Evolutionary conservation across 345 rosid genomes (phyloP), one percentile per base, ranked within the genome.

Genomic region (Sonneratia alba): DNA sequence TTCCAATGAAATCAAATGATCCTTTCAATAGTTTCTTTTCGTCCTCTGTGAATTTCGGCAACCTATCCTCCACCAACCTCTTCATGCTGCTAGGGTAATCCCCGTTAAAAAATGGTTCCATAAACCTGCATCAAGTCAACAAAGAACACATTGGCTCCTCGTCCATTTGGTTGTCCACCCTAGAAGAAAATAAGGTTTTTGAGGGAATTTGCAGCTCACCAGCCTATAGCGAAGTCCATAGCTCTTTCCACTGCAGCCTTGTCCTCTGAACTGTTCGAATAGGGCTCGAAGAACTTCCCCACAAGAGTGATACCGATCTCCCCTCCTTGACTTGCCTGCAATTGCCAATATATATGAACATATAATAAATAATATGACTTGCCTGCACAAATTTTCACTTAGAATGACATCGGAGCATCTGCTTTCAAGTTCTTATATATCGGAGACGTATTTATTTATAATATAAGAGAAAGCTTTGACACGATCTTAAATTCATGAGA

Each of bases 61-160:
- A 61, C 71, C 89, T 81, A 0, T 80, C 79, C 56, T 78, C 74
- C 36, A 83, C 88, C 36, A 75, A 21, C 36, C n/a, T 36, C 74
- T 68, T 79, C 87, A 83, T 85, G 72, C 36, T 75, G 51, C n/a
- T 6, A 12, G 89, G 85, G 73, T 83, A 85, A 8, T 81, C 76
- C 69, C 86, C 89, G 42, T 57, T 32, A 15, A 83, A 78, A n/a
- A 85, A 40, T 34, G 88, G 86, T 18, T 83, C 86, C 79, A 85
- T 36, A 62, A 16, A 83, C 85, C 85, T 85, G 40, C 48, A 36
- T 18, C 56, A 19, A 49, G 55, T 15, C 27, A 18, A 18, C 18
- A 16, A 53, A 53, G 5, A 53, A 27, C 32, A 27, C 32, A 27
- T 27, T 27, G 32, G 1, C 32, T 27, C 32, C 0, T 27, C 32